phyloP scores from a whole-genome alignment of 495 filamentous ascomycete genomes.

The Aspergillus ellipticus region DNA sequence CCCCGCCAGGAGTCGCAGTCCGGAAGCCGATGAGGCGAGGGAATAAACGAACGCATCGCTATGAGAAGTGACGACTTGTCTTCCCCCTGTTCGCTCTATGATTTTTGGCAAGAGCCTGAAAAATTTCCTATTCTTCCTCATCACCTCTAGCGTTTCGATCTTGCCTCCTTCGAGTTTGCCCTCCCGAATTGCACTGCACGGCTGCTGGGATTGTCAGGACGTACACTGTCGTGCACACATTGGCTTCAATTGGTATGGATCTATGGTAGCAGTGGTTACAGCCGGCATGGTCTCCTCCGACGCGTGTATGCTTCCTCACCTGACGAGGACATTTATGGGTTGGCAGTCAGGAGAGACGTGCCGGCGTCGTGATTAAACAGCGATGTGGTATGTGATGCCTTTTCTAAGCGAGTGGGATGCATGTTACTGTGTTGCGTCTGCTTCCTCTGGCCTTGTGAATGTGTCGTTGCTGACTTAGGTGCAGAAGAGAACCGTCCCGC shows the following conservation, averaged over 20 bases:
- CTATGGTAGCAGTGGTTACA: constrained; percentile 6
- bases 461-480: neutral
- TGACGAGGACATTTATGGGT: neutral
- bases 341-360: constrained; percentile 13
- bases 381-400: constrained; percentile 25
- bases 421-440: neutral
- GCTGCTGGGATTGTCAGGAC: constrained; percentile 4
- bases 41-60: constrained; percentile 23
- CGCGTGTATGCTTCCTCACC: neutral
- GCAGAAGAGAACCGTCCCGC: neutral
- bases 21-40: constrained; percentile 35
- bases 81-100: constrained; percentile 1
- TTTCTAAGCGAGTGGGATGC: neutral
- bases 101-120: neutral
- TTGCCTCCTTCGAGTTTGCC: neutral
- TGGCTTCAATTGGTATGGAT: neutral
- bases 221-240: neutral
- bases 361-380: constrained; percentile 31
- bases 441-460: neutral
- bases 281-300: constrained; percentile 19
- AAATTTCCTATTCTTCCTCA: neutral
- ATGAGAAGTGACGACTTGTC: neutral
- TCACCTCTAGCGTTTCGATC: neutral
- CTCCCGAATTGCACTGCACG: neutral
- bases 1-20: constrained; percentile 60